Conservation (phyloP, 2,329 filamentous ascomycete genomes). For the Aspergillus floridensis region DNA sequence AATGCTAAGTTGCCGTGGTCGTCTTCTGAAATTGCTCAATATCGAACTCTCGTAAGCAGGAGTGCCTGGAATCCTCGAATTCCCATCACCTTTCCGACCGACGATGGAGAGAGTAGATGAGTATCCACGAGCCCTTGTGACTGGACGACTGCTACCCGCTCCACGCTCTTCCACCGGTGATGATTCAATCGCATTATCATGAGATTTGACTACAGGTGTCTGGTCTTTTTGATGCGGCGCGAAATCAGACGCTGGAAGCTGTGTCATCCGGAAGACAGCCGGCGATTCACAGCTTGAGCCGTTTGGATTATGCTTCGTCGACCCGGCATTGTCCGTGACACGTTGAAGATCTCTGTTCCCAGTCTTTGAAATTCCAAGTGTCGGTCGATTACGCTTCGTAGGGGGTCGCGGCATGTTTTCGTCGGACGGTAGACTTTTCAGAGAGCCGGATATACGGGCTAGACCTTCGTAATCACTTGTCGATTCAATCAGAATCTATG, state of each 20-base stretch:
- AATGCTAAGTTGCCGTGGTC: slow-evolving; percentile 46
- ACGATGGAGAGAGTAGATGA: slow-evolving; percentile 40
- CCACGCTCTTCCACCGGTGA: slow-evolving; percentile 33
- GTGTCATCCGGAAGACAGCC: neutral
- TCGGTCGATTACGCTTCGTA: slow-evolving; percentile 25
- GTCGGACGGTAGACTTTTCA: neutral
- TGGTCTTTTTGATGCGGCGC: slow-evolving; percentile 25
- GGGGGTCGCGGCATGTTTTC: slow-evolving; percentile 29
- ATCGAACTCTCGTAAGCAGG: slow-evolving; percentile 45
- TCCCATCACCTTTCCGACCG: slow-evolving; percentile 37
- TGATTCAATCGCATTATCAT: slow-evolving; percentile 36
- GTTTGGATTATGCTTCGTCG: neutral
- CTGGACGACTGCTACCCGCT: slow-evolving; percentile 35
- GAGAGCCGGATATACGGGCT: neutral
- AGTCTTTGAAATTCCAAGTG: slow-evolving; percentile 8
- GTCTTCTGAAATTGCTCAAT: slow-evolving; percentile 44
- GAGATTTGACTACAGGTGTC: slow-evolving; percentile 31
- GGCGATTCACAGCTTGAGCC: neutral
- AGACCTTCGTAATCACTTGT: neutral
- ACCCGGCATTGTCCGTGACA: neutral
- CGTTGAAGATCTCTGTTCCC: slow-evolving; percentile 6
- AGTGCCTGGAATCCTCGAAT: slow-evolving; percentile 38
- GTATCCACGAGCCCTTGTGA: slow-evolving; percentile 39
- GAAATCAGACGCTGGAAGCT: slow-evolving; percentile 17
- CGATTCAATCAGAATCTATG: neutral